These are phyloP conservation scores for Omphalea diandra DNA, from an alignment of 441 rosid species.

Conservation along the genomic window DNA sequence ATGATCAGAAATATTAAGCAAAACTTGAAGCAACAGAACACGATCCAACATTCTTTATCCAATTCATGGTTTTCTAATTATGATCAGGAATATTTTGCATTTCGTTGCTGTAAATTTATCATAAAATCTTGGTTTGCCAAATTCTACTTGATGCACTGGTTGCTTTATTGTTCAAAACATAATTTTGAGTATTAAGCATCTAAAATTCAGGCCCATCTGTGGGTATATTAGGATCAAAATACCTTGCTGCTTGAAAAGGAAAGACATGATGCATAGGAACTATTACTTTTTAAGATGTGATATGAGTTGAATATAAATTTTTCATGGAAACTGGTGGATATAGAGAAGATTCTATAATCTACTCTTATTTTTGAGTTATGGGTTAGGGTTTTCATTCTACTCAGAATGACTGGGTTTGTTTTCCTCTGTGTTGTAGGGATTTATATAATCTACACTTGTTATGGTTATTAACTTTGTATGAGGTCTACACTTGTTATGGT, in stretches of 20 bases:
- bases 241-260: background rate
- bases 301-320: too few relatives aligned
- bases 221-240: background rate
- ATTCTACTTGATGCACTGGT: background rate
- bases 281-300: too few relatives aligned
- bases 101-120: background rate
- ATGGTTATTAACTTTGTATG: too few relatives aligned
- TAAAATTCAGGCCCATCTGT: background rate
- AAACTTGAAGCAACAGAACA: background rate
- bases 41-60: background rate
- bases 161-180: background rate
- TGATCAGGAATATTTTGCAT: background rate
- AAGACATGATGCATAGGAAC: too few relatives aligned
- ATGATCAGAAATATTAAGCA: background rate
- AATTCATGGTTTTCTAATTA: background rate
- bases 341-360: too few relatives aligned
- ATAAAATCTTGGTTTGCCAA: background rate
- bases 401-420: too few relatives aligned
- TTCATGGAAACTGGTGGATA: too few relatives aligned
- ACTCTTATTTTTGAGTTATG: too few relatives aligned
- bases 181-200: background rate
- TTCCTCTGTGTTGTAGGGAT: too few relatives aligned
- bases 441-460: too few relatives aligned
- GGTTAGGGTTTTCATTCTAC: too few relatives aligned
- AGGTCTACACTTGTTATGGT: too few relatives aligned